Conservation (phyloP, 208 protist genomes). For the Wallacemonas sp. region DNA sequence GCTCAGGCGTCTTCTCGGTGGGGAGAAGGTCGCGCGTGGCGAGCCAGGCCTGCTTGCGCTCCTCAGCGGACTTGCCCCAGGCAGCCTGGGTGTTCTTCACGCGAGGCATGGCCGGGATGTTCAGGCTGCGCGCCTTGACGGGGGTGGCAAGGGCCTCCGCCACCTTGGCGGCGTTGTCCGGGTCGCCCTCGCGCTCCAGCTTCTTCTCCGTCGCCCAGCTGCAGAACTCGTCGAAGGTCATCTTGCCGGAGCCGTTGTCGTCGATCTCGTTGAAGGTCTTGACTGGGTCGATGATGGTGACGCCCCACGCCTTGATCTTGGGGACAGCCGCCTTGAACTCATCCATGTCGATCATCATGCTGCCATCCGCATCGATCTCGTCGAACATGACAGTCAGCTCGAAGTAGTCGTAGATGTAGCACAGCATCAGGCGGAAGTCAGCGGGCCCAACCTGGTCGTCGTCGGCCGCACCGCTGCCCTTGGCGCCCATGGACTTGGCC, state of each 20-base stretch:
- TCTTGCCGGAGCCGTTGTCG: constrained; percentile 36
- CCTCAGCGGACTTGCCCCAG: constrained; percentile 27
- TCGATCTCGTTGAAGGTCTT: constrained; percentile 54
- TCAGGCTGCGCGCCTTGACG: not conserved
- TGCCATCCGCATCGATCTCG: constrained; percentile 41
- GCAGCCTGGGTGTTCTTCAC: constrained; percentile 6
- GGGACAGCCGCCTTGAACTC: constrained; percentile 45
- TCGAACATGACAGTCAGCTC: constrained; percentile 58
- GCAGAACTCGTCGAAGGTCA: constrained; percentile 58
- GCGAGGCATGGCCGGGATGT: constrained; percentile 8
- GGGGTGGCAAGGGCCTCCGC: not conserved
- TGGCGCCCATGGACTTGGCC: constrained; percentile 33
- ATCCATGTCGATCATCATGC: constrained; percentile 32
- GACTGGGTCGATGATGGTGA: constrained; percentile 23
- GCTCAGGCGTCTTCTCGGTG: constrained; percentile 27
- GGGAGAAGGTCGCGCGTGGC: constrained; percentile 30
- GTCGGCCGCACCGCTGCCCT: constrained; percentile 16
- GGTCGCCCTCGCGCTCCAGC: constrained; percentile 34
- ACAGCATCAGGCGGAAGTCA: constrained; percentile 51
- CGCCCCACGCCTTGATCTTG: constrained; percentile 41
- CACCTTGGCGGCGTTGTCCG: constrained; percentile 9
- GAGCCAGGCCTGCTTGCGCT: constrained; percentile 52
- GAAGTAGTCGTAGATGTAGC: constrained; percentile 19
- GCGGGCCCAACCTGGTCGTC: constrained; percentile 35
- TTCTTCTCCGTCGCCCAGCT: constrained; percentile 33